These are phyloP conservation scores for Stereocaulon alpinum DNA, from an alignment of 495 filamentous ascomycete genomes.

Conservation along the genomic window DNA sequence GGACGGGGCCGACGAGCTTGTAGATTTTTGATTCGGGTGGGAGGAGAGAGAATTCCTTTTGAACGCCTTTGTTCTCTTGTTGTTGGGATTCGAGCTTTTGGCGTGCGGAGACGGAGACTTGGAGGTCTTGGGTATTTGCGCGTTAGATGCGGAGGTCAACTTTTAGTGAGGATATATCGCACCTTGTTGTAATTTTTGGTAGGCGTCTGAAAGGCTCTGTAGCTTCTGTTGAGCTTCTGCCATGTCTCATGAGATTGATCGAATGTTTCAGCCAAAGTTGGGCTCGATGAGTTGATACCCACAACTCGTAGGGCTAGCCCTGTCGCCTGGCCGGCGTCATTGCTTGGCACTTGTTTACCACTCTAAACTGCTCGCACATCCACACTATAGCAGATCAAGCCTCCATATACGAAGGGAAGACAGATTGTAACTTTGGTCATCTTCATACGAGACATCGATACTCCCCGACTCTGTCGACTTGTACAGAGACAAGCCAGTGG, in stretches of 20 bases:
- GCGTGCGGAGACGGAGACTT: constrained; percentile 61
- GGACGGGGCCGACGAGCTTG: constrained; percentile 85
- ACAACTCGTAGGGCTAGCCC: not conserved
- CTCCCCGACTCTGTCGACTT: not conserved
- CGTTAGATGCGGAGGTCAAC: not conserved
- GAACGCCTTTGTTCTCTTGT: constrained; percentile 82
- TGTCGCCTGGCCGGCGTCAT: not conserved
- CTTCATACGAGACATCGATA: not conserved
- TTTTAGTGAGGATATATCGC: not conserved
- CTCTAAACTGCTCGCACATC: not conserved
- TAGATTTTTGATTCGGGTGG: constrained; percentile 79
- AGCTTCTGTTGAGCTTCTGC: constrained; percentile 51
- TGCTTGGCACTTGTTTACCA: constrained; percentile 7
- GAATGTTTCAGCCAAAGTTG: not conserved
- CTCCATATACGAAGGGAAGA: not conserved
- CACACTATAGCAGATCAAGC: not conserved
- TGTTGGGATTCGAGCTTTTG: constrained; percentile 91
- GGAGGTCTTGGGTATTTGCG: constrained; percentile 50
- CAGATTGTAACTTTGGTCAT: not conserved
- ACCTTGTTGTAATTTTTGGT: constrained; percentile 78
- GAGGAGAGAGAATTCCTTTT: constrained; percentile 77
- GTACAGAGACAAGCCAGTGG: not conserved
- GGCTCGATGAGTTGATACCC: not conserved
- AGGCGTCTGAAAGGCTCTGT: constrained; percentile 78
- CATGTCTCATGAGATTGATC: not conserved